Evolutionary conservation across 2,329 filamentous ascomycete genomes (phyloP).

Genomic region (Cladosporium austrohemisphaericum): DNA sequence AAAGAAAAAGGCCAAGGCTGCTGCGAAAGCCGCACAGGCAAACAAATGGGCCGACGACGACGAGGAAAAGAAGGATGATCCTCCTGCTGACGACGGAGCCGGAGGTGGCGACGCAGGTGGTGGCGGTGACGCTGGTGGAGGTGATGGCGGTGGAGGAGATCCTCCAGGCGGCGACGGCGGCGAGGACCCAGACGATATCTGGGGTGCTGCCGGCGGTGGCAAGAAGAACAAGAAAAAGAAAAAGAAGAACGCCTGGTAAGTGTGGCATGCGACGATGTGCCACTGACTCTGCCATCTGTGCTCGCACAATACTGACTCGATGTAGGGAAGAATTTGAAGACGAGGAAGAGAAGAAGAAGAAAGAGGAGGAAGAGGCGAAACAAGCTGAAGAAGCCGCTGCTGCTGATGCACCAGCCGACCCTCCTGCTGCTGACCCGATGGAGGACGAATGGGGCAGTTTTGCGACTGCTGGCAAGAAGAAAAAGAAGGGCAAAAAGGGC

Average conservation of each 20-base stretch:
- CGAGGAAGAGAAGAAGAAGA: slow-evolving; percentile 37
- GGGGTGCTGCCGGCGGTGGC: slow-evolving; percentile 25
- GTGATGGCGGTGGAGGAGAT: slow-evolving; percentile 25
- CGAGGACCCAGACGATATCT: slow-evolving; percentile 36
- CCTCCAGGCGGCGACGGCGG: slow-evolving; percentile 31
- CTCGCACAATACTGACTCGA: neutral
- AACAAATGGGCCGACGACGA: slow-evolving; percentile 44
- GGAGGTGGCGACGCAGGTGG: slow-evolving; percentile 29
- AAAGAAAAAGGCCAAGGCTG: slow-evolving; percentile 45
- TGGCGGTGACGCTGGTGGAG: slow-evolving; percentile 23
- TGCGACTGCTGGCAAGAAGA: slow-evolving; percentile 34
- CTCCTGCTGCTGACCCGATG: slow-evolving; percentile 22
- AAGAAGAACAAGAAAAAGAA: slow-evolving; percentile 42
- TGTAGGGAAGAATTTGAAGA: slow-evolving; percentile 19
- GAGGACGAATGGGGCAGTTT: slow-evolving; percentile 38
- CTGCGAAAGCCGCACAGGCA: slow-evolving; percentile 35
- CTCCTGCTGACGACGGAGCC: slow-evolving; percentile 33
- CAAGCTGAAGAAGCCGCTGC: slow-evolving; percentile 32
- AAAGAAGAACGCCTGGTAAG: slow-evolving; percentile 35
- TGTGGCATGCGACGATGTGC: neutral
- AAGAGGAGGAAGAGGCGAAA: slow-evolving; percentile 37
- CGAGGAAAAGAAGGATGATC: slow-evolving; percentile 45
- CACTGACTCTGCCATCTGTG: too few species aligned
- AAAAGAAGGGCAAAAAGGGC: slow-evolving; percentile 29
- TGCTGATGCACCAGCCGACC: slow-evolving; percentile 18